phyloP scores from a whole-genome alignment of 768 basidiomycete species.

The Lentinus tigrinus region DNA sequence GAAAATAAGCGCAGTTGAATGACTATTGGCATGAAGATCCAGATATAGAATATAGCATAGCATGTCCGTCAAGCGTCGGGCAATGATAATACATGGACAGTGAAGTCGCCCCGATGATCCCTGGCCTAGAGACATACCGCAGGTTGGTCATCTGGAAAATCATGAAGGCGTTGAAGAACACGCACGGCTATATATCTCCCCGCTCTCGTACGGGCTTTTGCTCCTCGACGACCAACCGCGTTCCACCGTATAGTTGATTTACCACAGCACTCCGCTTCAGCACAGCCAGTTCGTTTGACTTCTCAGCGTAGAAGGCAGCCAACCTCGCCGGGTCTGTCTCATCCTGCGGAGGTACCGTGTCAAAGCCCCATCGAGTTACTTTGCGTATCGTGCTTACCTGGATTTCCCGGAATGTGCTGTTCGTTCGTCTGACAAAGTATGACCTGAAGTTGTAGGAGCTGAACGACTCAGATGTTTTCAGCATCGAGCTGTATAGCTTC shows the following conservation, averaged over 20 bases:
- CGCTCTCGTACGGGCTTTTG: slow-evolving; percentile 28
- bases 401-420: slow-evolving; percentile 67
- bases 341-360: slow-evolving; percentile 40
- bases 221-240: slow-evolving; percentile 79
- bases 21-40: no score
- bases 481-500: slow-evolving; percentile 70
- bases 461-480: slow-evolving; percentile 77
- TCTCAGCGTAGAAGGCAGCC: slow-evolving; percentile 62
- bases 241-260: slow-evolving; percentile 87
- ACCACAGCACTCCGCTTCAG: slow-evolving; percentile 79
- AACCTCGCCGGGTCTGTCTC: slow-evolving; percentile 60
- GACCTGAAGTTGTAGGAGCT: slow-evolving; percentile 92
- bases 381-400: slow-evolving; percentile 45
- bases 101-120: no score
- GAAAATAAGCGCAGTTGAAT: no score
- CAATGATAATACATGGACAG: no score
- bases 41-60: no score
- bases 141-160: no score
- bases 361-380: neutral
- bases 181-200: slow-evolving; percentile 7
- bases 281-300: slow-evolving; percentile 70
- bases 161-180: neutral
- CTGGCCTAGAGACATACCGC: no score
- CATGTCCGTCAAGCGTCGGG: no score
- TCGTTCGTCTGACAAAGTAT: slow-evolving; percentile 74